Percentiles rank a stretch among this genome's conserved stretches.
These are phyloP conservation scores for Telfairia occidentalis DNA, from an alignment of 331 rosid genomes.

Conservation along the genomic window DNA sequence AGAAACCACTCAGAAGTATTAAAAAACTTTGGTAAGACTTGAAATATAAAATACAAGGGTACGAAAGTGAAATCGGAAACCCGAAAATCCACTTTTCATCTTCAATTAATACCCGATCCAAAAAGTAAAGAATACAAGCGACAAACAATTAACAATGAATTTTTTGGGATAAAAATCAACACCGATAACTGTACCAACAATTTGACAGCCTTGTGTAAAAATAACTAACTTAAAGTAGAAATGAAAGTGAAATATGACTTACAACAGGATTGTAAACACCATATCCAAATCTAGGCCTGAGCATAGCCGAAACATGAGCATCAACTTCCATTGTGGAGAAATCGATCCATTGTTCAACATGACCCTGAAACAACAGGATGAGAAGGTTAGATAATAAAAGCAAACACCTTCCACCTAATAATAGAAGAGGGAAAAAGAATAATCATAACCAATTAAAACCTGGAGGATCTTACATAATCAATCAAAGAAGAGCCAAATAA, in stretches of 20 bases:
- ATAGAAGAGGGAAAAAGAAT: not conserved
- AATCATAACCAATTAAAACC: not conserved
- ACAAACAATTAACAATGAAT: no score
- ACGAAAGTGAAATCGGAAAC: not conserved
- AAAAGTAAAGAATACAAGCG: not conserved
- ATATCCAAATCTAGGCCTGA: conserved; percentile 33
- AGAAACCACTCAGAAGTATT: not conserved
- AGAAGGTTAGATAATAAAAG: not conserved
- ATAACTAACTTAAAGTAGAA: not conserved
- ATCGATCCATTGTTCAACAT: conserved; percentile 80
- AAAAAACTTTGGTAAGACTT: not conserved
- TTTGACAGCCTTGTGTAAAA: not conserved
- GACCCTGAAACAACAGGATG: conserved; percentile 37
- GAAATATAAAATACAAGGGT: not conserved
- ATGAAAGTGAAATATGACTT: conserved; percentile 13
- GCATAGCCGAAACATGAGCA: conserved; percentile 19
- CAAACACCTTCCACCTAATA: not conserved
- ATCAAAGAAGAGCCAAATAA: conserved; percentile 53
- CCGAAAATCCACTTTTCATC: not conserved
- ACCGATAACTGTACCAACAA: not conserved
- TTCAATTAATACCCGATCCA: not conserved
- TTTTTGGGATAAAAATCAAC: not conserved
- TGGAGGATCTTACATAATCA: conserved; percentile 29
- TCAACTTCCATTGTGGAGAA: conserved; percentile 59
- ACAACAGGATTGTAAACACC: conserved; percentile 44